Conservation (phyloP, 2,329 filamentous ascomycete species). For the Aspergillus fumigatiaffinis region DNA sequence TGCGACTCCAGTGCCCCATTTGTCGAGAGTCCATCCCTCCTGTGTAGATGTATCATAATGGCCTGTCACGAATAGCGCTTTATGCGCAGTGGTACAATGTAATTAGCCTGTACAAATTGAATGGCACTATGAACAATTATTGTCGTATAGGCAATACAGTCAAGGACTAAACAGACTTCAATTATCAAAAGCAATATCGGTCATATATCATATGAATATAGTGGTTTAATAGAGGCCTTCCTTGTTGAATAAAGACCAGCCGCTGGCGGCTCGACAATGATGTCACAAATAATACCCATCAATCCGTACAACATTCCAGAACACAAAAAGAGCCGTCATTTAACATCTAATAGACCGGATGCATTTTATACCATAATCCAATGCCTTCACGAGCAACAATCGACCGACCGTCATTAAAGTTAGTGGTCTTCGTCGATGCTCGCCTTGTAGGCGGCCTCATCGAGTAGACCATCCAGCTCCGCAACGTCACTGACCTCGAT, state of each 20-base stretch:
- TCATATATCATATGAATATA: neutral
- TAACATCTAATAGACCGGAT: constrained; percentile 1
- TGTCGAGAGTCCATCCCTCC: constrained; percentile 87
- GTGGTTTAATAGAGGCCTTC: constrained; percentile 4
- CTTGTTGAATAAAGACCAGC: constrained; percentile 22
- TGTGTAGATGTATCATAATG: constrained; percentile 48
- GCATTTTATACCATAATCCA: neutral
- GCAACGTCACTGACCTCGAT: constrained; percentile 68
- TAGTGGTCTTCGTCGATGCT: constrained; percentile 56
- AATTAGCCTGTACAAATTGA: neutral
- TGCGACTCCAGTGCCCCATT: constrained; percentile 88
- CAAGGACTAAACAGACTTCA: neutral
- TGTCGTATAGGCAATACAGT: neutral
- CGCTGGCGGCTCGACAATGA: constrained; percentile 14
- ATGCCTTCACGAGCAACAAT: neutral
- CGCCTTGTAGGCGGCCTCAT: constrained; percentile 68
- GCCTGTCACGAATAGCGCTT: neutral
- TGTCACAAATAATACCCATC: constrained; percentile 6
- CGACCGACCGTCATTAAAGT: constrained; percentile 4
- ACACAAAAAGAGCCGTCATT: constrained; percentile 6
- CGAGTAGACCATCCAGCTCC: constrained; percentile 75
- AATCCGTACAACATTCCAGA: constrained; percentile 5
- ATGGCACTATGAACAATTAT: neutral
- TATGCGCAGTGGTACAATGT: neutral
- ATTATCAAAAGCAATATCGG: neutral